A percentile compares a stretch with the other conserved stretches of the same genome.
These are phyloP conservation scores for Leptographium wingfieldii DNA, from an alignment of 2,329 filamentous ascomycete genomes.

Conservation along the genomic window DNA sequence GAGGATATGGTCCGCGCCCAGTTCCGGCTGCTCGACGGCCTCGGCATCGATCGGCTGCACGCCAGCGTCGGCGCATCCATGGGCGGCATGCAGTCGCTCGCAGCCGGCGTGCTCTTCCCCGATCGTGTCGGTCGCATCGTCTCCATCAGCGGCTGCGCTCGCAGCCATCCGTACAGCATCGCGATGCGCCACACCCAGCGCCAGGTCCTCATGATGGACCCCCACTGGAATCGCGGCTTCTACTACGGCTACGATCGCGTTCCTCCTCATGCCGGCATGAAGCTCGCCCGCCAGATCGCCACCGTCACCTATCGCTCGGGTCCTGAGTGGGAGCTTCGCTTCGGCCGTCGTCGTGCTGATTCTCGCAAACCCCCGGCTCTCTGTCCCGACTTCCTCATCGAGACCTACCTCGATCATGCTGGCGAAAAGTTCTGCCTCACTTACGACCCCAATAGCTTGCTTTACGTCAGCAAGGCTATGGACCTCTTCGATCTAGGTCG, in stretches of 20 bases:
- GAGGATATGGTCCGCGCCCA: conserved; percentile 97
- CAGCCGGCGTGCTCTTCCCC: conserved; percentile 72
- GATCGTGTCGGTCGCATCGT: conserved; percentile 71
- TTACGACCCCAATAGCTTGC: conserved; percentile 87
- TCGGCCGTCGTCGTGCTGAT: conserved; percentile 78
- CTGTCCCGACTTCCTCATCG: conserved; percentile 95
- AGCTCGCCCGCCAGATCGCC: conserved; percentile 90
- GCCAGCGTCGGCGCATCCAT: conserved; percentile 93
- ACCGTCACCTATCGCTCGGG: conserved; percentile 95
- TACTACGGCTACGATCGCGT: conserved; percentile 63
- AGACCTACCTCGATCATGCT: conserved; percentile 95
- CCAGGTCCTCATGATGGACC: conserved; percentile 98
- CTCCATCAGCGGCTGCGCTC: conserved; percentile 83
- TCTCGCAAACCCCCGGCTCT: conserved; percentile 74
- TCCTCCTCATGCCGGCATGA: conserved; percentile 93
- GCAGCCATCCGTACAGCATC: conserved; percentile 94
- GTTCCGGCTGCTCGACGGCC: conserved; percentile 70
- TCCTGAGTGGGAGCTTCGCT: conserved; percentile 94
- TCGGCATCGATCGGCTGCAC: conserved; percentile 68
- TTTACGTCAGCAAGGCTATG: conserved; percentile 98
- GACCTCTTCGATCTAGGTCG: conserved; percentile 87
- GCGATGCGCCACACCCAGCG: conserved; percentile 97
- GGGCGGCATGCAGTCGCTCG: conserved; percentile 96
- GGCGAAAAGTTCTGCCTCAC: conserved; percentile 97
- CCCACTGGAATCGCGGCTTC: conserved; percentile 89